These are phyloP conservation scores for Aethionema arabicum DNA, from an alignment of 345 rosid species.

Conservation along the genomic window DNA sequence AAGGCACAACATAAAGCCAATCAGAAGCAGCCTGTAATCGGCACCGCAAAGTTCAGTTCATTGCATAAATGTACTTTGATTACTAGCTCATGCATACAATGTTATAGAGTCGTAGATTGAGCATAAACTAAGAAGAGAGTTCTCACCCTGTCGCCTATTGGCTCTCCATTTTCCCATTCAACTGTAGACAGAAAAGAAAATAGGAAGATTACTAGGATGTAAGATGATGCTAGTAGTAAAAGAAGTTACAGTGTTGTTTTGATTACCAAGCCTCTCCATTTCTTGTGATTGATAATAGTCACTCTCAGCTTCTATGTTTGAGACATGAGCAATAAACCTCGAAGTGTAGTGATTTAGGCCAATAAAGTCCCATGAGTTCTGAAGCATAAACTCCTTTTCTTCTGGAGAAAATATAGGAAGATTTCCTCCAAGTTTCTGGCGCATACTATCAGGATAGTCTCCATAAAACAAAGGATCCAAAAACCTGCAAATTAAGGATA, in stretches of 20 bases:
- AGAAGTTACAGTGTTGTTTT: not conserved
- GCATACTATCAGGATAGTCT: constrained; percentile 82
- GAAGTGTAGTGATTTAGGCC: constrained; percentile 91
- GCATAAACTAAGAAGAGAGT: constrained; percentile 2
- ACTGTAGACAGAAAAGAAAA: constrained; percentile 38
- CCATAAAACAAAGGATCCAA: constrained; percentile 75
- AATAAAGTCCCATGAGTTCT: constrained; percentile 67
- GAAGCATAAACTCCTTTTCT: constrained; percentile 55
- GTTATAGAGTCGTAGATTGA: constrained; percentile 11
- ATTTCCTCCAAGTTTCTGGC: constrained; percentile 51
- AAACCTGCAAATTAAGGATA: constrained; percentile 49
- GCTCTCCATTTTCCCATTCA: constrained; percentile 74
- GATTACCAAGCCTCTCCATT: constrained; percentile 63
- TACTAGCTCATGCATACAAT: constrained; percentile 7
- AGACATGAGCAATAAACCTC: constrained; percentile 62
- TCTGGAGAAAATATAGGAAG: constrained; percentile 76
- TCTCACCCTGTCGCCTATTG: constrained; percentile 75
- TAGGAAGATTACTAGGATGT: constrained; percentile 23
- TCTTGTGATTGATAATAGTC: constrained; percentile 58
- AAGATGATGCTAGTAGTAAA: not conserved
- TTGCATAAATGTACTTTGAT: not conserved
- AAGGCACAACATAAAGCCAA: constrained; percentile 88
- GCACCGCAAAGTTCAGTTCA: constrained; percentile 24
- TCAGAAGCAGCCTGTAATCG: constrained; percentile 82
- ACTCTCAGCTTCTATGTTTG: constrained; percentile 45